These are phyloP conservation scores for Zygosaccharomyces kombuchaensis DNA, from an alignment of 805 yeast species.

Conservation along the genomic window DNA sequence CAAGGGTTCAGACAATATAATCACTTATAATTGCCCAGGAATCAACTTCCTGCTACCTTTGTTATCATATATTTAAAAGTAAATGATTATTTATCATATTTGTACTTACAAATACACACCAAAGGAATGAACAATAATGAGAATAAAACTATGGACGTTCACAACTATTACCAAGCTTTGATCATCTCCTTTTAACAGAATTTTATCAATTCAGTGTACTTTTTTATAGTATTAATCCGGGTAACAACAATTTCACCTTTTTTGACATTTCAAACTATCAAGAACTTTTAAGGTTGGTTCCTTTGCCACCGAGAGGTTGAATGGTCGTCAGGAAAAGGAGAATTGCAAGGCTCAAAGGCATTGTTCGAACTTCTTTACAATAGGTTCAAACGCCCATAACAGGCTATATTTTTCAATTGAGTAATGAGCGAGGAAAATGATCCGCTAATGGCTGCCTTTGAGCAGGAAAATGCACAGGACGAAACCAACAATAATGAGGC, in stretches of 20 bases:
- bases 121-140: too few species aligned
- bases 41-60: too few species aligned
- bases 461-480: conserved; percentile 15
- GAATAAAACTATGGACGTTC: too few species aligned
- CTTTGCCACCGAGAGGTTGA: conserved; percentile 6
- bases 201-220: background rate
- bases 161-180: background rate
- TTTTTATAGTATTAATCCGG: background rate
- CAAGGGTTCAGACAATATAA: too few species aligned
- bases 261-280: background rate
- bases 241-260: background rate
- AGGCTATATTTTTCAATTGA: background rate
- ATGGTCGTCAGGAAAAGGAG: background rate
- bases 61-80: too few species aligned
- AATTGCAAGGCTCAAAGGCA: background rate
- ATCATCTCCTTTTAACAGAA: background rate
- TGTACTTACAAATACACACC: too few species aligned
- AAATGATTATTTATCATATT: too few species aligned
- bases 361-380: background rate
- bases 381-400: background rate
- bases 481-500: conserved; percentile 8
- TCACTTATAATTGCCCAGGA: too few species aligned
- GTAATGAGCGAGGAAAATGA: conserved; percentile 62
- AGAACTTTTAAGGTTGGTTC: conserved; percentile 3
- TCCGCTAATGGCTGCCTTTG: conserved; percentile 68